Conservation (phyloP, 202 grass and related monocot genomes). For the Zizania palustris region DNA sequence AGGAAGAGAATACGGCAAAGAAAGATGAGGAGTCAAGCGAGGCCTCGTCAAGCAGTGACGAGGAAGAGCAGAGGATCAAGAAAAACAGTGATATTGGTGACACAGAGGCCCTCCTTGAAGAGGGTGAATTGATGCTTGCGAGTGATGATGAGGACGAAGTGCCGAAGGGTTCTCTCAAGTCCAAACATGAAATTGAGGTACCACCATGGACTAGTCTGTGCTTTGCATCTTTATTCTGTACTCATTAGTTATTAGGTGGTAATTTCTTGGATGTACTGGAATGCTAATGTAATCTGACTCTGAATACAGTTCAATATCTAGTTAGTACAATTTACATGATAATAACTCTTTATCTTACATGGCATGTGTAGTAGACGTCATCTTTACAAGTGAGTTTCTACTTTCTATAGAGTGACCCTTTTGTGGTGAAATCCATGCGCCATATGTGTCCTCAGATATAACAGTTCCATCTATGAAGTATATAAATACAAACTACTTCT, state of each 20-base stretch:
- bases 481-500: not conserved
- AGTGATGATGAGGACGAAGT: slow-evolving; percentile 45
- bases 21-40: slow-evolving; percentile 50
- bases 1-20: slow-evolving; percentile 33
- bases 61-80: slow-evolving; percentile 31
- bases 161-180: slow-evolving; percentile 47
- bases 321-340: not conserved
- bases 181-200: slow-evolving; percentile 67
- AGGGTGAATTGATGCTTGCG: slow-evolving; percentile 56
- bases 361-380: not conserved
- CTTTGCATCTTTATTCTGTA: not conserved
- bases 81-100: slow-evolving; percentile 1
- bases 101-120: slow-evolving; percentile 52
- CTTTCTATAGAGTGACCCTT: not conserved
- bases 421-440: not conserved
- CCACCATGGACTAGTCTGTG: not conserved
- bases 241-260: not conserved
- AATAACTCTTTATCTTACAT: not conserved
- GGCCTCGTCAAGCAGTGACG: slow-evolving; percentile 54
- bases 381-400: slow-evolving; percentile 3
- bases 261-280: not conserved
- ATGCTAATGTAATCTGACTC: not conserved
- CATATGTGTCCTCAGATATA: not conserved
- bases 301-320: not conserved
- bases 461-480: not conserved